Evolutionary conservation across 495 filamentous ascomycete genomes (phyloP).

Genomic region (Podospora pseudoanserina): DNA sequence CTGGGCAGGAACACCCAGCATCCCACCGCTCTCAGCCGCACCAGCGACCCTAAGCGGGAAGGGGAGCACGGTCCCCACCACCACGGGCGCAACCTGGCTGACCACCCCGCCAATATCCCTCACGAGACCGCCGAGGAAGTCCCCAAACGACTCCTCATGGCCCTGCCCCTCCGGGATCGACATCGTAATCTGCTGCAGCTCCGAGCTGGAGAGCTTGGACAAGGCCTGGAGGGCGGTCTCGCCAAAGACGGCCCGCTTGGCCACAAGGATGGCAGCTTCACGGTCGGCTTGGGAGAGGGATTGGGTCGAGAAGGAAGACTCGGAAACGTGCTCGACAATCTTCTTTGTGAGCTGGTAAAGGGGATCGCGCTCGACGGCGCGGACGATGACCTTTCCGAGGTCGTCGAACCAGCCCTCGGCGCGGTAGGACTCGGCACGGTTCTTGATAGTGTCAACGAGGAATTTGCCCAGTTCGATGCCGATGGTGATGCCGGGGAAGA

Average conservation of each 20-base stretch:
- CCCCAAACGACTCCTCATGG: constrained; percentile 28
- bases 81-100: constrained; percentile 12
- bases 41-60: neutral
- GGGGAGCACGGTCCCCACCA: neutral
- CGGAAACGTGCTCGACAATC: neutral
- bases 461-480: no score
- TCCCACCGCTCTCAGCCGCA: neutral
- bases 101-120: constrained; percentile 25
- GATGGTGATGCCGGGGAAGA: neutral
- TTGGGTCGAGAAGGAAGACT: neutral
- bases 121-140: constrained; percentile 18
- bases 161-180: constrained; percentile 9
- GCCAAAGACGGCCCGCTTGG: constrained; percentile 35
- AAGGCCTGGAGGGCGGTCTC: constrained; percentile 39
- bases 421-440: neutral
- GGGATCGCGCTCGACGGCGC: neutral
- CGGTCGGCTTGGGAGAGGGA: constrained; percentile 2
- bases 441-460: no score
- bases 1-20: neutral
- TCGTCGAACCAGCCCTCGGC: neutral
- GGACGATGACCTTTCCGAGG: neutral
- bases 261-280: constrained; percentile 19
- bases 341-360: neutral
- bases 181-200: constrained; percentile 23
- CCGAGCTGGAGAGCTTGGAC: constrained; percentile 25